Percentiles rank a stretch among this genome's conserved stretches.
Conservation (phyloP, 2,329 filamentous ascomycete genomes). For the Pestalotiopsis sp. region DNA sequence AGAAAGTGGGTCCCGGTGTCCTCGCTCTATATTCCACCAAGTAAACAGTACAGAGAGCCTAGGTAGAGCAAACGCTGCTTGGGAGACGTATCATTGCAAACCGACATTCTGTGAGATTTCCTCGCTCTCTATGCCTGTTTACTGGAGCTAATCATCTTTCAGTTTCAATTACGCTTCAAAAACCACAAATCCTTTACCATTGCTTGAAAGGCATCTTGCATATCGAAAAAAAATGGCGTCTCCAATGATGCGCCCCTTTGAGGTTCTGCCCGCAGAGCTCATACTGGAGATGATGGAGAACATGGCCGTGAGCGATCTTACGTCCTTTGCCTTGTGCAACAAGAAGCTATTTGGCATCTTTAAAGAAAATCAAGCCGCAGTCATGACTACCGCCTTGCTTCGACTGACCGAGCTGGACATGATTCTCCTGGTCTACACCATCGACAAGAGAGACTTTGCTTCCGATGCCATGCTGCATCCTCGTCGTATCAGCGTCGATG, state of each 20-base stretch:
- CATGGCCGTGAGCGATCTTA: conserved; percentile 44
- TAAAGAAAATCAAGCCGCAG: conserved; percentile 38
- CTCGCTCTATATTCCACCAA: background rate
- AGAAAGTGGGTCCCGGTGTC: background rate
- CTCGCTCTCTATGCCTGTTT: background rate
- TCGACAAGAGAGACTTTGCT: conserved; percentile 33
- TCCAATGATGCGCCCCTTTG: conserved; percentile 20
- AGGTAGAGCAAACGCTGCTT: background rate
- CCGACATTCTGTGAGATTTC: background rate
- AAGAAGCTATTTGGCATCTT: conserved; percentile 44
- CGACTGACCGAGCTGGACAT: conserved; percentile 45
- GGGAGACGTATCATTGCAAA: background rate
- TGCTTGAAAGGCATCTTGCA: background rate
- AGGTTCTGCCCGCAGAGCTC: conserved; percentile 47
- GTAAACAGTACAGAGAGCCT: background rate
- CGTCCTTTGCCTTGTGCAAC: conserved; percentile 39
- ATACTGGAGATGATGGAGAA: conserved; percentile 50
- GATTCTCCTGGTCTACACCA: conserved; percentile 49
- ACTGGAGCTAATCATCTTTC: background rate
- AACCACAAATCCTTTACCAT: background rate
- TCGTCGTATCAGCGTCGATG: conserved; percentile 24
- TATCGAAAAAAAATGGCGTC: background rate
- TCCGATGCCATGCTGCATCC: conserved; percentile 27
- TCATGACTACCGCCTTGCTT: conserved; percentile 45
- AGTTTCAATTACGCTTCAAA: background rate